phyloP scores from a whole-genome alignment of 1,139 yeast genomes.

The Blastobotrys petasosporus region DNA sequence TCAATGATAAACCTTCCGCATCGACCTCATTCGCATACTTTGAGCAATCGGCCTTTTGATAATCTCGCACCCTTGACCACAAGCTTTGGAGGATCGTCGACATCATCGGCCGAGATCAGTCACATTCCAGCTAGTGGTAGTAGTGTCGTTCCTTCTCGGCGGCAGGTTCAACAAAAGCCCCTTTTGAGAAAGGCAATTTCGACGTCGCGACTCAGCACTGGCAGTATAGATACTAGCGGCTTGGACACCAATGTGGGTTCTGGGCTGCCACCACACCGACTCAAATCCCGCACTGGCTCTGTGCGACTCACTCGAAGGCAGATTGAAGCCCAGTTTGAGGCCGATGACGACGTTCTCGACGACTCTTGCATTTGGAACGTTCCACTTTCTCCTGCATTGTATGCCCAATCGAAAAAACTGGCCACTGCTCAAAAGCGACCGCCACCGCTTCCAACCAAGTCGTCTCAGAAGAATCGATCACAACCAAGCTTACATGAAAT shows the following conservation, averaged over 20 bases:
- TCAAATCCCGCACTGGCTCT: slow-evolving; percentile 5
- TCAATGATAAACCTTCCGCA: not conserved
- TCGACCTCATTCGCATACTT: too few relatives aligned
- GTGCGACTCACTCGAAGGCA: slow-evolving; percentile 26
- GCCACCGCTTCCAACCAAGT: not conserved
- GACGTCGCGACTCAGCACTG: slow-evolving; percentile 8
- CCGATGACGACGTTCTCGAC: slow-evolving; percentile 45
- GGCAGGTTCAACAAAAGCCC: slow-evolving; percentile 9
- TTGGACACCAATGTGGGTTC: slow-evolving; percentile 1
- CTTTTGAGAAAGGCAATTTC: slow-evolving; percentile 14
- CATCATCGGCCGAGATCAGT: too few relatives aligned
- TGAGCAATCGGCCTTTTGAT: too few relatives aligned
- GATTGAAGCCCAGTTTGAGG: slow-evolving; percentile 32
- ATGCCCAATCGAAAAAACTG: slow-evolving; percentile 28
- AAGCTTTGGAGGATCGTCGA: too few relatives aligned
- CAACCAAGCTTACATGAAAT: slow-evolving; percentile 5
- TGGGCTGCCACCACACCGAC: slow-evolving; percentile 1
- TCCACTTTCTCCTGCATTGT: slow-evolving; percentile 52
- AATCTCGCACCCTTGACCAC: too few relatives aligned
- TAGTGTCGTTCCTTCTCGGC: slow-evolving; percentile 5
- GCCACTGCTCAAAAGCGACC: not conserved
- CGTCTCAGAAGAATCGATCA: not conserved
- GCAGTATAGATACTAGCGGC: slow-evolving; percentile 1
- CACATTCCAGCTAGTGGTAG: not conserved
- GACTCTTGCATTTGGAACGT: slow-evolving; percentile 54